Evolutionary conservation across 2,329 filamentous ascomycete species (phyloP), one percentile per base, ranked within the genome.

Genomic region (Neophaeococcomyces mojaviensis): DNA sequence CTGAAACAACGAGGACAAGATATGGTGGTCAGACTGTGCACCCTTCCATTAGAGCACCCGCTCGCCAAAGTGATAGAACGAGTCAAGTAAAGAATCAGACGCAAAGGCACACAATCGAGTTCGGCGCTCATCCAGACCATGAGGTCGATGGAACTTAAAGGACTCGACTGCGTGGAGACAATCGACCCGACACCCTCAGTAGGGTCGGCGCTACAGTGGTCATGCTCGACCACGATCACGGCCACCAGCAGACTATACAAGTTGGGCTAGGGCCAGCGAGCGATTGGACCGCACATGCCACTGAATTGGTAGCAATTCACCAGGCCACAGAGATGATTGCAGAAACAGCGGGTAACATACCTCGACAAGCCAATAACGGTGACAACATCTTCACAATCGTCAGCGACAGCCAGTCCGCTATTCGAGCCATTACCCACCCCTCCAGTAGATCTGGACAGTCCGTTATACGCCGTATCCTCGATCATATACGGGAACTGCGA

Each of bases 241-340:
- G 19, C 9, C 33, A 12, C 15, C 33, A 30, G n/a, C 41, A 28
- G 26, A 46, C 35, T 18, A 34, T 26, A 24, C 47, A 48, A 45
- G 35, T 43, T 33, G 43, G 39, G 12, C 30, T 50, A 34, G 45
- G 45, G 13, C 42, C 46, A 35, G 39, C 44, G 22, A 38, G 31
- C 19, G 24, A 50, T 1, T 58, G 54, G 55, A 55, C 55, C 2
- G 51, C 58, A 7, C 48, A 59, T 26, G 46, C 42, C 2, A 54
- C 50, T 13, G 57, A 59, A 43, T 47, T 55, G 9, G 52, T 58
- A 15, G 47, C 52, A 19, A 57, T 59, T 34, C 49, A 53, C 20
- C 47, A 56, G 28, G 53, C 55, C 1, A 49, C 54, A 37, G 38
- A 49, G 24, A 33, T 39, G 16, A 47, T 48, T 26, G 35, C 36